Conservation (phyloP, 2,329 filamentous ascomycete genomes). For the Chaetothyriales sp. region DNA sequence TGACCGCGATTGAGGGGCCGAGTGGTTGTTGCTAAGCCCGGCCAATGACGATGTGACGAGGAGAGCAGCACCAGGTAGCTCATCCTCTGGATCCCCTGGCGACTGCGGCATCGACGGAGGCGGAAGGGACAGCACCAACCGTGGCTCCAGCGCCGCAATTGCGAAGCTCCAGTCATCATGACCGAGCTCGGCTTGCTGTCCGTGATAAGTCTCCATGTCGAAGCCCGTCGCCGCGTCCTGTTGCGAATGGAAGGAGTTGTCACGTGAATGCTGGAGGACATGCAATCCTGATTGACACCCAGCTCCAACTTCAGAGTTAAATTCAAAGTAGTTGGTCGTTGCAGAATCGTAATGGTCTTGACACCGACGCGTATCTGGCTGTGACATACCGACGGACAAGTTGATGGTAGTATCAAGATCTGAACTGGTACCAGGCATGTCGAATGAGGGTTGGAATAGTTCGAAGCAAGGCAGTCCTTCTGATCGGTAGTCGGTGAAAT, state of each 20-base stretch:
- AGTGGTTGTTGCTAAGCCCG: neutral
- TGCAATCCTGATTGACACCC: neutral
- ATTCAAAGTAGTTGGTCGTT: slow-evolving; percentile 6
- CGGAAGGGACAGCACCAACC: neutral
- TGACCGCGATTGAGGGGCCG: neutral
- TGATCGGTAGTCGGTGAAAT: slow-evolving; percentile 3
- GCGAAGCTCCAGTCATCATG: neutral
- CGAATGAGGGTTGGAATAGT: slow-evolving; percentile 1
- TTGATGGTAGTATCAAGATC: neutral
- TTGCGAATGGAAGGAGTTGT: neutral
- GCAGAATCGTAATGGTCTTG: neutral
- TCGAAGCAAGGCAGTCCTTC: neutral
- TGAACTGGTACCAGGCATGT: slow-evolving; percentile 1
- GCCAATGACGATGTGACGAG: neutral
- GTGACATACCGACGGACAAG: neutral
- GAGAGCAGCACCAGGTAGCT: neutral
- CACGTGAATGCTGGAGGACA: neutral
- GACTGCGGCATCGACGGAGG: slow-evolving; percentile 1
- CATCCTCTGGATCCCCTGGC: neutral
- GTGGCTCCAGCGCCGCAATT: neutral
- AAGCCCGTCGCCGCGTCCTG: slow-evolving; percentile 8
- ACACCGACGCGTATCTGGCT: neutral
- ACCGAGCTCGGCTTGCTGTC: slow-evolving; percentile 14
- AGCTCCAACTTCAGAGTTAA: neutral
- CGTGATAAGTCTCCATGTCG: slow-evolving; percentile 11